Evolutionary conservation across 352 stramenopile genomes (phyloP), one percentile per base, ranked within the genome.

Genomic region (Phytophthora uliginosa): DNA sequence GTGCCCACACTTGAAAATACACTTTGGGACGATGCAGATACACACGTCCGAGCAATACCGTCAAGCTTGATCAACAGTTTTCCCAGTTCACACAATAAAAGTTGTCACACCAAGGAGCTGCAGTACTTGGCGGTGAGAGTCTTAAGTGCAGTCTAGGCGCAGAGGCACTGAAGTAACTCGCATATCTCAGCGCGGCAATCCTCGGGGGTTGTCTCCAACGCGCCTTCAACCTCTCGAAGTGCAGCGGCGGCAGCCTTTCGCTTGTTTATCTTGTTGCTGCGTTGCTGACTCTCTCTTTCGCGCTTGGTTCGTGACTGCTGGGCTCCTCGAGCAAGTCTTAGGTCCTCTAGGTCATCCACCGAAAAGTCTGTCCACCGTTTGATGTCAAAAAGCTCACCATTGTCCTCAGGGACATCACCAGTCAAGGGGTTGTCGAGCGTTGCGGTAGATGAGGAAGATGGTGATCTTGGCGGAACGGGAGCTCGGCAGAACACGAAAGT

Each of bases 141-240:
- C 13, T 45, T 7, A 45, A 45, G 12, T 18, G 15, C 42, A 13
- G 9, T 24, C 42, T 60, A 65, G 7, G 36, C 18, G 17, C 68
- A 81, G 12, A 91, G 67, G 45, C 78, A 83, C 36, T 86, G 68
- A 1, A 90, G 67, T 7, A 88, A 31, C 1, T 76, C 54, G 36
- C 82, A 89, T 45, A 92, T 85, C 54, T 92, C 83, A 5, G 63
- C 47, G 9, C 85, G 85, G 20, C 83, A 92, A 59, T 92, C 85
- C 12, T 88, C 71, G 0, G 85, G 85, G 7, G 67, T 69, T 20
- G 63, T 36, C 33, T 92, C 85, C 5, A 92, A 74, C 10, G 83
- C 85, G n/a, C 66, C 45, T 48, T 90, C 85, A 4, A 92, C 63
- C 2, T 78, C 59, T 20, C 60, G 50, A 17, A 92, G 83, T 33